A percentile compares a stretch with the other conserved stretches of the same genome.
Conservation (phyloP, 331 rosid species). For the Pyracantha coccinea region DNA sequence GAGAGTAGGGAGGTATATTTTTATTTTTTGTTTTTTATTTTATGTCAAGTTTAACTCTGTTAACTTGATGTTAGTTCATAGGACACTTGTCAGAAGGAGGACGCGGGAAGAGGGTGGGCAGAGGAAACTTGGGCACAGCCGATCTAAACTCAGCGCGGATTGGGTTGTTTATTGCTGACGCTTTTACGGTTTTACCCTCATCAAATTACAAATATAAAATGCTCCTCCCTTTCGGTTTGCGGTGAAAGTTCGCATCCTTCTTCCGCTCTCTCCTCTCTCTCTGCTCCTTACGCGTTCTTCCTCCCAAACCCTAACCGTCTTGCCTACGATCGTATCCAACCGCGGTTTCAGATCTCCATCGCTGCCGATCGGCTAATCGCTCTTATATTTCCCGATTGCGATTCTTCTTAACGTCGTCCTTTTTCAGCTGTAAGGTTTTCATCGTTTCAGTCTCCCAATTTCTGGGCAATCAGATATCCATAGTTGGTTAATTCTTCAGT, state of each 20-base stretch:
- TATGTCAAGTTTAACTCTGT: too few relatives aligned
- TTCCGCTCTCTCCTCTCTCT: too few relatives aligned
- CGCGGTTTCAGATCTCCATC: conserved; percentile 21
- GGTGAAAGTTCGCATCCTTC: too few relatives aligned
- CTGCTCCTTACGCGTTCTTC: conserved; percentile 3
- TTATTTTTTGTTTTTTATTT: too few relatives aligned
- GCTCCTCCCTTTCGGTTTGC: background rate
- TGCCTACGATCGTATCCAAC: conserved; percentile 3
- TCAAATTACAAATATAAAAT: background rate
- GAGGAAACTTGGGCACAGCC: too few relatives aligned
- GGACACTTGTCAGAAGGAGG: too few relatives aligned
- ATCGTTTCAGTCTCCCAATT: background rate
- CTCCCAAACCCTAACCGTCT: conserved; percentile 17
- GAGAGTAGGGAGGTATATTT: too few relatives aligned
- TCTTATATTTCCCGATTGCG: background rate
- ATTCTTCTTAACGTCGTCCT: background rate
- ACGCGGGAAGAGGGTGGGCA: too few relatives aligned
- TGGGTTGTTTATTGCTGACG: conserved; percentile 7
- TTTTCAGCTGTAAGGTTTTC: background rate
- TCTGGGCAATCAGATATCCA: background rate
- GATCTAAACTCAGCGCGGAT: background rate
- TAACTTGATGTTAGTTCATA: too few relatives aligned
- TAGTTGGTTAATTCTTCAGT: background rate
- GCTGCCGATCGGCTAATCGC: conserved; percentile 23
- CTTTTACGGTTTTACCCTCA: too few relatives aligned